Base-by-base conservation (phyloP, 2,329 filamentous ascomycete species). In the Nectriaceae sp. region DNA sequence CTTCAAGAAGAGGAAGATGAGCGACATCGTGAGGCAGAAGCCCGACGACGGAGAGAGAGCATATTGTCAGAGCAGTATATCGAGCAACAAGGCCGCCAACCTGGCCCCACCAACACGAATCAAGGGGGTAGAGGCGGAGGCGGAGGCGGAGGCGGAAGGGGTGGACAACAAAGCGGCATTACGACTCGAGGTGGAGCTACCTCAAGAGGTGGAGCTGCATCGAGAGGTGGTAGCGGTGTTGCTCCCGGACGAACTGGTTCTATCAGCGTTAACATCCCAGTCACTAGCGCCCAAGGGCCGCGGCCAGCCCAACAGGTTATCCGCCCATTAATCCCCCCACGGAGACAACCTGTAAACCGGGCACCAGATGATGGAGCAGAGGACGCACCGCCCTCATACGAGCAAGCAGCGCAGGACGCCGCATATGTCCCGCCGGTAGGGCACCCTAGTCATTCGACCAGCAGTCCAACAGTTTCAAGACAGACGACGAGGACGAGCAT, bases 1-100 rank as follows among this genome's bases (percentile, higher is more conserved):
- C 79, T 97, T 1, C 93, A 97, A 66, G 94, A 97, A 62, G 91
- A 96, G 65, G 93, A 97, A 67, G 90, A 97, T 55, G 85, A 90
- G 61, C 80, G 84, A 13, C 83, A 91, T 54, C 80, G 82, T n/a
- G 78, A 83, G 42, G 79, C 84, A 41, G 78, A 84, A 48, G 82
- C 80, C 10, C 80, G 85, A 1, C 78, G 85, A 6, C 75, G 77
- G 11, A 76, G 83, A n/a, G 85, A 91, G 65, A 84, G 83, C 46
- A 74, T 83, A 48, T 74, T 89, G 1, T 88, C 85, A 0, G 84
- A 88, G 61, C 83, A 85, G 53, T 88, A 79, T 56, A 88, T 91
- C 47, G 82, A 87, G 57, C 83, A 84, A 54, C 82, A 86, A 62
- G 79, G 73, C 5, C 70, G 73, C 5, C 67, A 70, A 43, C 63